Percentiles rank a stretch among this genome's conserved stretches.
Evolutionary conservation across 257 asterid genomes (phyloP).

Genomic region (Leptodermis oblonga): DNA sequence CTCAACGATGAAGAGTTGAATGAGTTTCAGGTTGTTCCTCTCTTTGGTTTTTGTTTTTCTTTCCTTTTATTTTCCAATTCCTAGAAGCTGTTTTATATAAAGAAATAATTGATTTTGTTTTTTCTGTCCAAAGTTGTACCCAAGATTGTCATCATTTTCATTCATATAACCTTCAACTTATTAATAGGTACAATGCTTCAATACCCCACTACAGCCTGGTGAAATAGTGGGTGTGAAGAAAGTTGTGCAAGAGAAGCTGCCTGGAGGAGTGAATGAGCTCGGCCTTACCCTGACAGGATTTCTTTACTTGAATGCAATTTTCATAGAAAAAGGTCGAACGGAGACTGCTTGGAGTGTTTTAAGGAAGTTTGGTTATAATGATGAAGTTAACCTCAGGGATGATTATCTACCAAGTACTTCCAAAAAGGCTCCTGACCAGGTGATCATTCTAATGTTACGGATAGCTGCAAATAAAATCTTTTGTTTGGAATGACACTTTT

Average conservation of each 20-base stretch:
- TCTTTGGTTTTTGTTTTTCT: too few species aligned
- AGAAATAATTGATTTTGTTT: slow-evolving; percentile 2
- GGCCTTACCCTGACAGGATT: slow-evolving; percentile 91
- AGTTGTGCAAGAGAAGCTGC: slow-evolving; percentile 83
- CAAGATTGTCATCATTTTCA: background rate
- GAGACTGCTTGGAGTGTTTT: slow-evolving; percentile 92
- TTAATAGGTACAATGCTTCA: slow-evolving; percentile 77
- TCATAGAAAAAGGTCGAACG: slow-evolving; percentile 84
- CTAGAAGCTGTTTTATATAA: slow-evolving; percentile 4
- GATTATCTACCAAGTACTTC: slow-evolving; percentile 61
- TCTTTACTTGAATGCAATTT: slow-evolving; percentile 88
- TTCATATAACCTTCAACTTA: slow-evolving; percentile 17
- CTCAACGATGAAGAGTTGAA: slow-evolving; percentile 86
- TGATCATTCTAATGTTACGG: slow-evolving; percentile 30
- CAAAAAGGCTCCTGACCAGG: slow-evolving; percentile 92
- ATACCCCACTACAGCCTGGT: slow-evolving; percentile 84
- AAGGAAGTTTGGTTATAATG: slow-evolving; percentile 85
- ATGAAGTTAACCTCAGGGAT: slow-evolving; percentile 74
- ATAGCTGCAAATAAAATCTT: background rate
- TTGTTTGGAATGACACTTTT: background rate
- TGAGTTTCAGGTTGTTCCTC: slow-evolving; percentile 73
- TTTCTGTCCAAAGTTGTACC: slow-evolving; percentile 1
- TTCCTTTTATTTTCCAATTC: slow-evolving; percentile 6
- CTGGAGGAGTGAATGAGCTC: slow-evolving; percentile 81
- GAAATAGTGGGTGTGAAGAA: slow-evolving; percentile 86